Conservation (phyloP, 768 basidiomycete genomes). For the Pleurotus pulmonarius region DNA sequence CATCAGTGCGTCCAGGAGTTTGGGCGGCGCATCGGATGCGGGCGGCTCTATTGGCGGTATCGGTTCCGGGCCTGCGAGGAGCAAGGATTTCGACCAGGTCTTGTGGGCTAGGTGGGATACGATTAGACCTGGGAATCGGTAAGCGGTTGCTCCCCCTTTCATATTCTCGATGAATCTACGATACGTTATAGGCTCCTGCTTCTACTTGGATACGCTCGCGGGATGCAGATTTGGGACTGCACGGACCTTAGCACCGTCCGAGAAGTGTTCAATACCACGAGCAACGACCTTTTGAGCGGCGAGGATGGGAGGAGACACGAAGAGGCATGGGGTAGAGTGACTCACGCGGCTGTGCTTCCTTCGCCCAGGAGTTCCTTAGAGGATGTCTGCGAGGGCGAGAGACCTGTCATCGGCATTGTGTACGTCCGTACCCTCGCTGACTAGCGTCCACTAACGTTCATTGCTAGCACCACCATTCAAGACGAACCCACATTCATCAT, state of each 20-base stretch:
- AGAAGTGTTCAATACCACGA: constrained; percentile 10
- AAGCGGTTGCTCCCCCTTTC: constrained; percentile 9
- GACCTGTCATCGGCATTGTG: constrained; percentile 12
- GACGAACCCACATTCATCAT: constrained; percentile 11
- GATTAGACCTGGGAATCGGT: constrained; percentile 12
- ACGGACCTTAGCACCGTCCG: constrained; percentile 41
- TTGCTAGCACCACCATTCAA: constrained; percentile 5
- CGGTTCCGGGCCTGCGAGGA: constrained; percentile 19
- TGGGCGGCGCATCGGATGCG: not conserved
- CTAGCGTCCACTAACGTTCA: too few relatives aligned
- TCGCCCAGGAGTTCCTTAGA: not conserved
- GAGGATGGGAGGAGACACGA: not conserved
- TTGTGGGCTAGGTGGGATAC: constrained; percentile 45
- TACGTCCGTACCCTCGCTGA: not conserved
- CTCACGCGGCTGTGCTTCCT: constrained; percentile 10
- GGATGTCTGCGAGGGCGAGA: not conserved
- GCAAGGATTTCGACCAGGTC: constrained; percentile 20
- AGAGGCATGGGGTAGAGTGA: constrained; percentile 3
- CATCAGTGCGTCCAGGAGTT: constrained; percentile 1
- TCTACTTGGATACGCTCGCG: constrained; percentile 48
- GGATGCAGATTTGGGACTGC: constrained; percentile 62
- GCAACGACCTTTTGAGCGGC: not conserved
- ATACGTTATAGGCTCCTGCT: constrained; percentile 36
- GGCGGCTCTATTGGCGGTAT: not conserved
- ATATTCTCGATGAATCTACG: not conserved